A percentile compares a stretch with the other conserved stretches of the same genome.
These are phyloP conservation scores for Camellia granthamiana DNA, from an alignment of 148 eudicot species.

Conservation along the genomic window DNA sequence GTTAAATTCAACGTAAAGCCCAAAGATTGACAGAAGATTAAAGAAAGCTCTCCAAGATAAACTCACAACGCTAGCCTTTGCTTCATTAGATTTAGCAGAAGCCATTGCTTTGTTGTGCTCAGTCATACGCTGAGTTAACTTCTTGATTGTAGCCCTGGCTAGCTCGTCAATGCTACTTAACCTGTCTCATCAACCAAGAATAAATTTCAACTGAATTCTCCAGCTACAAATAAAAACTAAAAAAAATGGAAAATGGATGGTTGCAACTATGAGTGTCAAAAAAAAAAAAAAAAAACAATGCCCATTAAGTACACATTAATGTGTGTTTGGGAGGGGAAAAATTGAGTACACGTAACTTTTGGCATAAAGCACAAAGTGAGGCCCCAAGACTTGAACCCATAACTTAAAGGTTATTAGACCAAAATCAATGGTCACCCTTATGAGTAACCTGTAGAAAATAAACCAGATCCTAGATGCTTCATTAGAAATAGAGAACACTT, in stretches of 20 bases:
- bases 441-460: background rate
- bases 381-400: no score
- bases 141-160: constrained; percentile 71
- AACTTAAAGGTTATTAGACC: no score
- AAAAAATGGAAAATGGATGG: background rate
- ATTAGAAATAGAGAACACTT: background rate
- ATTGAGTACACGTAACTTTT: no score
- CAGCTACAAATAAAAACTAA: background rate
- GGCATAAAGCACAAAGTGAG: no score
- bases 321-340: no score
- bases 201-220: background rate
- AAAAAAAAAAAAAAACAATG: no score
- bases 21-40: background rate
- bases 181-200: constrained; percentile 36
- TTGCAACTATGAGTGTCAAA: no score
- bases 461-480: background rate
- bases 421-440: background rate
- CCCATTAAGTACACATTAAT: no score
- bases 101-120: constrained; percentile 77
- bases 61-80: constrained; percentile 74
- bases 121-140: constrained; percentile 82
- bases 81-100: constrained; percentile 72
- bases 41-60: constrained; percentile 1
- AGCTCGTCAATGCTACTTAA: constrained; percentile 79
- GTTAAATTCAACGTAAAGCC: background rate